Evolutionary conservation across 1,284 basidiomycete species (phyloP).

Genomic region (Cutaneotrichosporon spelunceum): DNA sequence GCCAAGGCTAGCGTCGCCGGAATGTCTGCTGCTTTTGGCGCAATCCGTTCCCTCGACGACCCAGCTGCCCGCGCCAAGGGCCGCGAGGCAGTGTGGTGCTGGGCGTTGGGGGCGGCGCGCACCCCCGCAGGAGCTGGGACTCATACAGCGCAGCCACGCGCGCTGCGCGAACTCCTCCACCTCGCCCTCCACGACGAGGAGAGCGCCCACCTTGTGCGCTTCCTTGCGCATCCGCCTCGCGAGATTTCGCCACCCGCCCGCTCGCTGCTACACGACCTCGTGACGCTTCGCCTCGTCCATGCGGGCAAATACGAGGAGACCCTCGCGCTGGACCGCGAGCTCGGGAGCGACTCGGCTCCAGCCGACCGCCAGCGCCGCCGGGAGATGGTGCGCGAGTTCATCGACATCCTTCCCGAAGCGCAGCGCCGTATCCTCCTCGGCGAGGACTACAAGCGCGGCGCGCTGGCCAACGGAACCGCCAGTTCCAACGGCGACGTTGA

Average conservation of each 20-base stretch:
- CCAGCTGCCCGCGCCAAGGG: constrained; percentile 18
- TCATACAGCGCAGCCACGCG: constrained; percentile 30
- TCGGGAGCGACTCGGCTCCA: constrained; percentile 50
- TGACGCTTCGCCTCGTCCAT: constrained; percentile 73
- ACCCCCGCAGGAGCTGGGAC: constrained; percentile 29
- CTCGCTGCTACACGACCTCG: constrained; percentile 69
- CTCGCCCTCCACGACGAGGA: constrained; percentile 44
- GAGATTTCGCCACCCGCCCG: constrained; percentile 56
- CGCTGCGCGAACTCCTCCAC: constrained; percentile 41
- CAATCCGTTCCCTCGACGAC: constrained; percentile 23
- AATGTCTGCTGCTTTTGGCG: constrained; percentile 30
- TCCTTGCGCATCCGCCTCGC: constrained; percentile 52
- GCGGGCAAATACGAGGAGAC: constrained; percentile 68
- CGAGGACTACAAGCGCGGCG: constrained; percentile 11
- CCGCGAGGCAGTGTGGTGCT: constrained; percentile 40
- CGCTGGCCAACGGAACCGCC: constrained; percentile 17
- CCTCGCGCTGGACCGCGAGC: constrained; percentile 65
- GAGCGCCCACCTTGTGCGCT: constrained; percentile 38
- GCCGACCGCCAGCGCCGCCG: constrained; percentile 55
- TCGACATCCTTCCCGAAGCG: constrained; percentile 60
- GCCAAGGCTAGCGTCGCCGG: constrained; percentile 28
- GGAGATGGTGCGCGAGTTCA: constrained; percentile 66
- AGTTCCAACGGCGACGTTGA: constrained; percentile 26
- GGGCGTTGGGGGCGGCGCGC: constrained; percentile 38
- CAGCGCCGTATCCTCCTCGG: constrained; percentile 50